phyloP scores from a whole-genome alignment of 2,329 filamentous ascomycete genomes.

The Pseudocercospora eumusae region DNA sequence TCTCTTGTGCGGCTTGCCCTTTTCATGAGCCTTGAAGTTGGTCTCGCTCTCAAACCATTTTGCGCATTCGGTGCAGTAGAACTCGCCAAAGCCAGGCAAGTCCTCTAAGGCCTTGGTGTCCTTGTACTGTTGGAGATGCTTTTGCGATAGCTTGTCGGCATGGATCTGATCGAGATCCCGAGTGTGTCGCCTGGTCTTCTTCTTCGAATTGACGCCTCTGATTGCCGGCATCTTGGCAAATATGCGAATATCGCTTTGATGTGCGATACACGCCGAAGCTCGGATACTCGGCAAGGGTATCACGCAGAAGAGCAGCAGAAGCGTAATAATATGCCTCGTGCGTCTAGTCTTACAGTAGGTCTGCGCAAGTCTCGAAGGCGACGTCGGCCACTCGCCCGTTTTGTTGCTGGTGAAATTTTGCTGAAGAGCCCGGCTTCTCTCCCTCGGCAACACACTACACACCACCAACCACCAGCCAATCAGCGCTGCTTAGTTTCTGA shows the following conservation, averaged over 20 bases:
- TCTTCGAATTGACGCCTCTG: constrained; percentile 51
- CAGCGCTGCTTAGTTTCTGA: constrained; percentile 8
- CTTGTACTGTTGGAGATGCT: constrained; percentile 78
- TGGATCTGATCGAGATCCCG: constrained; percentile 94
- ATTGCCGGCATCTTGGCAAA: constrained; percentile 51
- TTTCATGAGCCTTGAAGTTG: constrained; percentile 73
- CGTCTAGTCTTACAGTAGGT: constrained; percentile 1
- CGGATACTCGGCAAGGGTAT: constrained; percentile 3
- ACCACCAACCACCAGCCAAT: constrained; percentile 6
- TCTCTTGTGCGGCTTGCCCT: constrained; percentile 91
- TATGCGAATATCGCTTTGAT: constrained; percentile 1
- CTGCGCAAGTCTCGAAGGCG: too few relatives aligned
- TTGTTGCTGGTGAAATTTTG: background rate
- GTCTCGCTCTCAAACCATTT: constrained; percentile 92
- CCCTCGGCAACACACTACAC: constrained; percentile 1
- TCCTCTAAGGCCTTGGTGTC: constrained; percentile 79
- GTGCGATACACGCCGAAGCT: constrained; percentile 8
- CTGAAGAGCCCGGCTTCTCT: constrained; percentile 8
- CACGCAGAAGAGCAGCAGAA: background rate
- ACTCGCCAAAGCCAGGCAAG: constrained; percentile 78
- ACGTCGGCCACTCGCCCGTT: constrained; percentile 10
- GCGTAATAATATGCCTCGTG: constrained; percentile 1
- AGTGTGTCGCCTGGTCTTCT: constrained; percentile 51
- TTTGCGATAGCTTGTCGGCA: constrained; percentile 73
- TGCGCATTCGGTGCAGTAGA: constrained; percentile 89